A percentile compares a stretch with the other conserved stretches of the same genome.
Evolutionary conservation across 2,329 filamentous ascomycete species (phyloP).

Genomic region (Epichloe brachyelytri): DNA sequence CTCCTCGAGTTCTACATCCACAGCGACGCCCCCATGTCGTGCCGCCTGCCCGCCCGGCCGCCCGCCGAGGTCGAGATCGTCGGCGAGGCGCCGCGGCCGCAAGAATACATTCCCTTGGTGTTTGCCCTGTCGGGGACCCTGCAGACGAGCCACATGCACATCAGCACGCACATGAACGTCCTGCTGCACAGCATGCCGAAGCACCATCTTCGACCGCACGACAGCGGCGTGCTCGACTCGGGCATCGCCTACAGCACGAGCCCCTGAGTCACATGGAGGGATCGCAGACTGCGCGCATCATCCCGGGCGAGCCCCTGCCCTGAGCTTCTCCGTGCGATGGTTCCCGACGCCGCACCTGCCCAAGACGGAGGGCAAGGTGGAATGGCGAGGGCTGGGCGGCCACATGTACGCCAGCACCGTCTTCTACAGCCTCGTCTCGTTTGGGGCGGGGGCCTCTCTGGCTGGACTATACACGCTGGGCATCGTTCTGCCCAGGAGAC

Average conservation of each 20-base stretch:
- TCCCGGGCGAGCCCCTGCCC: conserved; percentile 79
- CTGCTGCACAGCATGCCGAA: conserved; percentile 60
- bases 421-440: conserved; percentile 48
- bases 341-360: conserved; percentile 64
- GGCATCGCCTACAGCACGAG: conserved; percentile 78
- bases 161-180: conserved; percentile 82
- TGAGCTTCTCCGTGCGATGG: conserved; percentile 77
- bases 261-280: conserved; percentile 45
- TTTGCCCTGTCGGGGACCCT: conserved; percentile 83
- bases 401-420: conserved; percentile 51
- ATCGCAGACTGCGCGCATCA: conserved; percentile 47
- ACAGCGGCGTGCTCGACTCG: conserved; percentile 71
- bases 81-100: conserved; percentile 34
- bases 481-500: conserved; percentile 40
- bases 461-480: conserved; percentile 49
- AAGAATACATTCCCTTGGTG: conserved; percentile 68
- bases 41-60: conserved; percentile 74
- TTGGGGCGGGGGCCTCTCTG: conserved; percentile 40
- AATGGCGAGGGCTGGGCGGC: conserved; percentile 52
- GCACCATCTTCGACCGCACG: conserved; percentile 48
- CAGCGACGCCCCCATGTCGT: conserved; percentile 84
- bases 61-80: conserved; percentile 40
- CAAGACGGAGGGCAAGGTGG: conserved; percentile 49
- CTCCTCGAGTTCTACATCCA: conserved; percentile 96
- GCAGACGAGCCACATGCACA: conserved; percentile 79